phyloP scores from a whole-genome alignment of 805 yeast species.

The Barnettozyma pratensis region DNA sequence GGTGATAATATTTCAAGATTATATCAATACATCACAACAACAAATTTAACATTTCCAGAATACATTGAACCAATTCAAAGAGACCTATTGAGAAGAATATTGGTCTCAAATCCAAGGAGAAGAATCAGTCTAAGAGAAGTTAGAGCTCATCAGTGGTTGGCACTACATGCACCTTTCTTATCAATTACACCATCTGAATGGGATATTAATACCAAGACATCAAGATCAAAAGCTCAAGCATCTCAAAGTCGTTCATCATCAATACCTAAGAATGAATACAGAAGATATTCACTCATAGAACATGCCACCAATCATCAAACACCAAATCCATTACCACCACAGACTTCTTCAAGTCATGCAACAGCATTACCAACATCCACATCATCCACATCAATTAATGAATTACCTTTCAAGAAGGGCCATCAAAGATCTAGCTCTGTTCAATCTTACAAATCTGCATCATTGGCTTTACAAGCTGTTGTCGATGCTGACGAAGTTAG shows the following conservation, averaged over 20 bases:
- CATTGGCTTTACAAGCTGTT: conserved; percentile 67
- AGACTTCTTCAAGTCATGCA: conserved; percentile 61
- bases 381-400: conserved; percentile 26
- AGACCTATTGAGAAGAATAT: conserved; percentile 78
- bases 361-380: conserved; percentile 41
- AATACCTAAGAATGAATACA: conserved; percentile 18
- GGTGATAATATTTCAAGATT: conserved; percentile 89
- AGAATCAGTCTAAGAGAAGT: conserved; percentile 68
- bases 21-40: conserved; percentile 85
- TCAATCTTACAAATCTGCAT: conserved; percentile 47
- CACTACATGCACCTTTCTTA: conserved; percentile 77
- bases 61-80: conserved; percentile 87
- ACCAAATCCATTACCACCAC: conserved; percentile 57
- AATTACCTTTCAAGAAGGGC: conserved; percentile 15
- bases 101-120: conserved; percentile 78
- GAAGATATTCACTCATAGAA: conserved; percentile 41
- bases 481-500: conserved; percentile 52
- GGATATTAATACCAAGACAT: conserved; percentile 46
- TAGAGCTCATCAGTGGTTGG: conserved; percentile 81
- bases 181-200: conserved; percentile 86
- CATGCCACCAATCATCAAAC: conserved; percentile 36
- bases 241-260: conserved; percentile 18
- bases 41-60: conserved; percentile 93
- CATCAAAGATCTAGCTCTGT: conserved; percentile 37
- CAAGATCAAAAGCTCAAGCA: background rate